phyloP scores from a whole-genome alignment of 148 eudicot species.

The Pharnaceum exiguum region DNA sequence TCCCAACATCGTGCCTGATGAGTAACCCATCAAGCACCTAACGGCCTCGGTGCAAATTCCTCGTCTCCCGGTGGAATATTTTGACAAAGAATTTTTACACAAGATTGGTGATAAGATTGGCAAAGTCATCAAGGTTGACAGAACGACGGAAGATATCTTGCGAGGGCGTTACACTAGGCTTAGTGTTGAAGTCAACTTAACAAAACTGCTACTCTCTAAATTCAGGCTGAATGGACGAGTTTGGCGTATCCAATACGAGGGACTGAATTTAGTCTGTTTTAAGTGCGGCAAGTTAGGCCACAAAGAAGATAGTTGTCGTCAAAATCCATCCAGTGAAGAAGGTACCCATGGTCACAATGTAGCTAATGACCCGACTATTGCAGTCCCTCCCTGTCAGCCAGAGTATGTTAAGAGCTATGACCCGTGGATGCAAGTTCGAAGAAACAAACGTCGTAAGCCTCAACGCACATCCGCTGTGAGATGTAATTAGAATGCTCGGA shows the following conservation, averaged over 20 bases:
- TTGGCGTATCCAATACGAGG: neutral
- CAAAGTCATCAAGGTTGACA: neutral
- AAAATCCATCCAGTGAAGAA: neutral
- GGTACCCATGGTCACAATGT: too few species aligned
- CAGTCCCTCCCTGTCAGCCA: neutral
- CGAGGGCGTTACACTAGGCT: conserved; percentile 10
- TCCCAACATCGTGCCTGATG: too few species aligned
- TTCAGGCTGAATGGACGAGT: neutral
- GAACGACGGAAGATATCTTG: neutral
- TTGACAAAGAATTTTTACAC: too few species aligned
- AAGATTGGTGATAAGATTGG: neutral
- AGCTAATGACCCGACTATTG: too few species aligned
- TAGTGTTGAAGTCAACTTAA: conserved; percentile 1
- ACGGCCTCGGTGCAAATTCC: too few species aligned
- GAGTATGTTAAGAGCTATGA: neutral
- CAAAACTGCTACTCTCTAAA: neutral
- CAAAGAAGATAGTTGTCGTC: neutral
- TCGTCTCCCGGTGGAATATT: too few species aligned
- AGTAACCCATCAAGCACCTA: too few species aligned
- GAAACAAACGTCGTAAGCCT: too few species aligned
- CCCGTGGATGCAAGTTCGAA: neutral
- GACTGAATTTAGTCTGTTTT: neutral
- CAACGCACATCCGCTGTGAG: too few species aligned
- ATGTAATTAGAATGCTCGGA: too few species aligned
- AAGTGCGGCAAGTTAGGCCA: neutral